A percentile compares a stretch with the other conserved stretches of the same genome.
Evolutionary conservation across 169 alveolate species (phyloP).

Genomic region (Perkinsus marinus): DNA sequence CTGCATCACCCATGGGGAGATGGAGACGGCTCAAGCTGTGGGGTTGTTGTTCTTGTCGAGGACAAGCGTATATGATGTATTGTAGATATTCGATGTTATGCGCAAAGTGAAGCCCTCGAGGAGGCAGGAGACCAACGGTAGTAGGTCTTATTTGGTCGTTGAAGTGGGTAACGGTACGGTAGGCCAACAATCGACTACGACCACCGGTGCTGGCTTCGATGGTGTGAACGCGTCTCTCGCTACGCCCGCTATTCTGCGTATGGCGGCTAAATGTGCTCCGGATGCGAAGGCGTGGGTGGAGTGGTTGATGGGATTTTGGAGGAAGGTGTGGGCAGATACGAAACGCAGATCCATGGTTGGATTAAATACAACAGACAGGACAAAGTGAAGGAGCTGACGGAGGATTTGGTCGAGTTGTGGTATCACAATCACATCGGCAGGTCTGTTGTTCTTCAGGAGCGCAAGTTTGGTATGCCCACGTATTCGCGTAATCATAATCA

Average conservation of each 20-base stretch:
- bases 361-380: neutral
- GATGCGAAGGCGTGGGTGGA: neutral
- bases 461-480: neutral
- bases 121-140: neutral
- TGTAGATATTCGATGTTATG: neutral
- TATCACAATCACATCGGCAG: too few species aligned
- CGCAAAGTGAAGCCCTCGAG: neutral
- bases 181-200: too few species aligned
- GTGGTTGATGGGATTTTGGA: neutral
- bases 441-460: neutral
- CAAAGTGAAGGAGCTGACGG: neutral
- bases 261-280: neutral
- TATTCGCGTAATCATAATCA: neutral
- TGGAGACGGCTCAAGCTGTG: constrained; percentile 29
- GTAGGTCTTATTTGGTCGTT: neutral
- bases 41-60: neutral
- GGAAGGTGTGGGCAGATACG: neutral
- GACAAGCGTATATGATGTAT: neutral
- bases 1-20: constrained; percentile 44
- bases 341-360: neutral
- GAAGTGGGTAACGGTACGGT: neutral
- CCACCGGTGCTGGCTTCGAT: neutral
- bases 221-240: neutral
- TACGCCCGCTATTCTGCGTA: neutral
- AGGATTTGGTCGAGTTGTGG: neutral